Evolutionary conservation across 495 filamentous ascomycete genomes (phyloP), one percentile per base, ranked within the genome.

Genomic region (Daldinia grandis): DNA sequence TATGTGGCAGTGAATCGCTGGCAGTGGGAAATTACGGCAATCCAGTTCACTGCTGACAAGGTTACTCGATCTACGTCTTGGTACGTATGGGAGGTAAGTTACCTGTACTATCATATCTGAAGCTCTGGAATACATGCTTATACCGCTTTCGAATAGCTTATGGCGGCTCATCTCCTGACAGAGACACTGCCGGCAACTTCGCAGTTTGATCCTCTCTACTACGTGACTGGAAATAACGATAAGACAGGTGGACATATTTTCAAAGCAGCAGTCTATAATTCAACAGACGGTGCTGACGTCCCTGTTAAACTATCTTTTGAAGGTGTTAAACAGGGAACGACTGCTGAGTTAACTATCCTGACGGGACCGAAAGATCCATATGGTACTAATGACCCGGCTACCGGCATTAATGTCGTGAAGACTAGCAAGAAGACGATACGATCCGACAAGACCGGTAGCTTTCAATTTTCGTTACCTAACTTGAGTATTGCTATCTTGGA

Each of bases 181-280:
- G 81, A 85, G 8, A 87, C 85, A 3, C 81, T 90, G 4, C 87
- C 82, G 2, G 76, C 76, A 24, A 78, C 80, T 14, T 70, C 77
- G 0, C 72, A 70, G 4, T 81, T 88, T 74, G 81, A 82, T 5
- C 89, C 89, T 0, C 71, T 87, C 0, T 92, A 87, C 77, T 91
- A 85, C 75, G 88, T 87, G 3, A 87, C 87, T 2, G 81, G 81
- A 15, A 69, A 40, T 35, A 75, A 78, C 51, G 64, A 78, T 6
- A 68, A 72, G 4, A 76, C 75, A 4, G 76, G 78, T 15, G 76
- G 78, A 17, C 77, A 83, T 42, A 75, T 82, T 57, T 85, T 90
- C 77, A 92, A 92, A 72, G 82, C 82, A 10, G 89, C 88, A 31
- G 85, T 90, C 0, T 92, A 92, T 78, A 92, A 92, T 78, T 81